Conservation (phyloP, 2,329 filamentous ascomycete species). For the Beauveria brongniartii region DNA sequence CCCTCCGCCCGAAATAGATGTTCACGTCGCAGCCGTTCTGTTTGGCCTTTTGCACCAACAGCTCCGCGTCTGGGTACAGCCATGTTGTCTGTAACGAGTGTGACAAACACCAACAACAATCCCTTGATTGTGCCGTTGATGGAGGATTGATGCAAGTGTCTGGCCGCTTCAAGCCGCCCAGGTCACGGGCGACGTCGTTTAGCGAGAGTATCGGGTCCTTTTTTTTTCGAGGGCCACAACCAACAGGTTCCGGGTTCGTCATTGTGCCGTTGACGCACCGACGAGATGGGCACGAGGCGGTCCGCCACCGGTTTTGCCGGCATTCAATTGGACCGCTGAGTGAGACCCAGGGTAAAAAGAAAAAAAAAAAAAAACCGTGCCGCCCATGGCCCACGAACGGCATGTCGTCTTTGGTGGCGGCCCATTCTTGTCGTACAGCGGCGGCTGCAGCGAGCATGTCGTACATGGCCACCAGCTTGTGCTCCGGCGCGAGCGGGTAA, state of each 20-base stretch:
- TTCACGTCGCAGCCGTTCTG: neutral
- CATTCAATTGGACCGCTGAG: neutral
- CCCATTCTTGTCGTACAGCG: constrained; percentile 24
- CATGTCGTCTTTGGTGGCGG: constrained; percentile 20
- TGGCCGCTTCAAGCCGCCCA: no score
- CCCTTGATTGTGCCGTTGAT: neutral
- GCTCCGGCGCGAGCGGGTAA: constrained; percentile 27
- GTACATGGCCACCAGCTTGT: constrained; percentile 23
- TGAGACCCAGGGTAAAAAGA: neutral
- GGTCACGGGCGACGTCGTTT: no score
- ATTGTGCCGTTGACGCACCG: constrained; percentile 22
- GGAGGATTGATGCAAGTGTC: neutral
- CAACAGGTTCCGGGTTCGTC: constrained; percentile 19
- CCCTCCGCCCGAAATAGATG: neutral
- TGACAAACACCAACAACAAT: neutral
- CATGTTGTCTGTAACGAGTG: neutral
- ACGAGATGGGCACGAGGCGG: constrained; percentile 22
- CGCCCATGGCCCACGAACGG: constrained; percentile 16
- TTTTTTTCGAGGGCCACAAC: constrained; percentile 17
- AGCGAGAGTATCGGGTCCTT: neutral
- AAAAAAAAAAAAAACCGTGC: no score
- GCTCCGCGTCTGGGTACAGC: neutral
- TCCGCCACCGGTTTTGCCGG: constrained; percentile 18
- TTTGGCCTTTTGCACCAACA: neutral
- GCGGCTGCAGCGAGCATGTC: constrained; percentile 21